Evolutionary conservation across 1,139 yeast species (phyloP).

Genomic region (Candida sojae): DNA sequence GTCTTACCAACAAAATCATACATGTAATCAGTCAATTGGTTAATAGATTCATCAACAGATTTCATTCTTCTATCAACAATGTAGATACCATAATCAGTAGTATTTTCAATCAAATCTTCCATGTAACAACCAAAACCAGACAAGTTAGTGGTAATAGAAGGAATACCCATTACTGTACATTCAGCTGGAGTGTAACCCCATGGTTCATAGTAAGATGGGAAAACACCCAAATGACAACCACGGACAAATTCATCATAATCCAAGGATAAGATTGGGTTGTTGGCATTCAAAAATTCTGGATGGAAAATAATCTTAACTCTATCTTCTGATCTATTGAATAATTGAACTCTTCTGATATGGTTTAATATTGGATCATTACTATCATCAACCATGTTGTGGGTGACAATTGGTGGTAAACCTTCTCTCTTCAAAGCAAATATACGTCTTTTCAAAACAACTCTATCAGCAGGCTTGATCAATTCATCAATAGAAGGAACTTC

Average conservation of each 20-base stretch:
- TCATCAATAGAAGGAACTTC: conserved; percentile 72
- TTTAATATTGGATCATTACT: conserved; percentile 86
- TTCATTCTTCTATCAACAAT: conserved; percentile 94
- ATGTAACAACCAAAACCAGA: conserved; percentile 98
- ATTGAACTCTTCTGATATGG: conserved; percentile 88
- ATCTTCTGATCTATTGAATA: conserved; percentile 88
- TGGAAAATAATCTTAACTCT: conserved; percentile 95
- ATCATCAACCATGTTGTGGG: conserved; percentile 97
- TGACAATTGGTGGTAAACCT: conserved; percentile 89
- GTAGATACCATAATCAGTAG: conserved; percentile 94
- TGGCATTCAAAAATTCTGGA: conserved; percentile 94
- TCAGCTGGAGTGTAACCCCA: conserved; percentile 99
- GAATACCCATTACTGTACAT: conserved; percentile 99
- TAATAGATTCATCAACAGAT: conserved; percentile 90
- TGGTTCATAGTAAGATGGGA: conserved; percentile 98
- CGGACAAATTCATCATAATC: conserved; percentile 98
- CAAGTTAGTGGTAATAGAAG: conserved; percentile 94
- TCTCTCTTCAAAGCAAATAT: conserved; percentile 91
- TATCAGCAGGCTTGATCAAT: conserved; percentile 82
- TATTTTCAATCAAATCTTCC: conserved; percentile 96
- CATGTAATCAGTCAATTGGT: conserved; percentile 89
- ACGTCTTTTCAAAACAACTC: conserved; percentile 87
- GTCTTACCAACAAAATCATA: conserved; percentile 85
- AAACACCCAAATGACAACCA: conserved; percentile 97
- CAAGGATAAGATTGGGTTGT: conserved; percentile 88